Evolutionary conservation across 106 monocot species (phyloP), one percentile per base, ranked within the genome.

Genomic region (Platanthera guangdongensis): DNA sequence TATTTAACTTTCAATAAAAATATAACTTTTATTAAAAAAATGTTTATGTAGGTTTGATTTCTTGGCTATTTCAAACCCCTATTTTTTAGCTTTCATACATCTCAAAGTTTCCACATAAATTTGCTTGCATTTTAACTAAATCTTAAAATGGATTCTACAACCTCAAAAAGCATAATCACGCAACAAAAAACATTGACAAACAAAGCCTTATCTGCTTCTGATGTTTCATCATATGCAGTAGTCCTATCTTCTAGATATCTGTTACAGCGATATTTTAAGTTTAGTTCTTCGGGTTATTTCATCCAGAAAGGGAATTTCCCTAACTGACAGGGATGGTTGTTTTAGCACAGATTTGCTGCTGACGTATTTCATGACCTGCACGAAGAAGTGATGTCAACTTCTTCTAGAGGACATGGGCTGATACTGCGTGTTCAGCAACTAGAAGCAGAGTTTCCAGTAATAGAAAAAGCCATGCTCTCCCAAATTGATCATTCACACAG

Each of bases 351-450:
- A 82, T 97, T 97, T 88, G 97, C 97, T 77, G 91, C 94, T 68
- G 86, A 91, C 72, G 83, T 97, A 83, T 97, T 97, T 82, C 91
- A 89, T 78, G 84, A 91, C 53, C 79, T 97, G 83, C 97, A 94
- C 79, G 97, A 97, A 87, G 91, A 97, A 85, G 91, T 94, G 59
- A 88, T 91, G 83, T 72, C 83, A 11, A 94, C 91, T 79, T 84
- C 91, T 86, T 84, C 89, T 73, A 84, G 94, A 86, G 94, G 97
- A 18, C 93, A 97, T 83, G 85, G 80, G 8, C 74, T 97, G 25
- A 87, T 87, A 78, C 94, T 97, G 63, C 91, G 97, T 63, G 87
- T 97, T 46, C 88, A 89, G 70, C 94, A 99, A 83, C 81, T 99
- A 7, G 97, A 99, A 76, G 91, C 84, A 75, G 94, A 99, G 69